A percentile compares a stretch with the other conserved stretches of the same genome.
phyloP scores from a whole-genome alignment of 116 monocot genomes.

The Phalaenopsis hybrid region DNA sequence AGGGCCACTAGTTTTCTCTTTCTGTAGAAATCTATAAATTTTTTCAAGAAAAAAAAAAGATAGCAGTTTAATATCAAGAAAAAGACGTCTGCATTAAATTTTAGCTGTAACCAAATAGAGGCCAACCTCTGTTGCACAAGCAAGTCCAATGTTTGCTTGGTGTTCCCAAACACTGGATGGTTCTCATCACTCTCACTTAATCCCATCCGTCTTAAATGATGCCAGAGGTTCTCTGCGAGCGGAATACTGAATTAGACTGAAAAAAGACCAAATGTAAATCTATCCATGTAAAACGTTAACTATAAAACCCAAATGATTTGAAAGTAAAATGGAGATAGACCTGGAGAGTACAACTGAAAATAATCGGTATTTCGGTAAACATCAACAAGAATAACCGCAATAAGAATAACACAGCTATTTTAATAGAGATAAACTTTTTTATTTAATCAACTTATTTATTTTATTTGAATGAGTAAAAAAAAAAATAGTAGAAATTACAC shows the following conservation, averaged over 20 bases:
- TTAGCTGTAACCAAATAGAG: neutral
- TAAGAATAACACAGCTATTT: no score
- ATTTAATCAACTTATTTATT: no score
- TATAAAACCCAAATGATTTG: no score
- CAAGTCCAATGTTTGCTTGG: constrained; percentile 64
- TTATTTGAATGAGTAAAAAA: no score
- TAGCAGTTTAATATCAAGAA: neutral
- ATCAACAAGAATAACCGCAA: no score
- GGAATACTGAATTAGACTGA: neutral
- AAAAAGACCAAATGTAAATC: neutral
- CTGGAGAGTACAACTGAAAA: no score
- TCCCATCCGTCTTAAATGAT: constrained; percentile 76
- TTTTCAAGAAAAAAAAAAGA: neutral
- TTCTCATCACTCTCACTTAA: constrained; percentile 69
- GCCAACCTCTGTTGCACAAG: constrained; percentile 85
- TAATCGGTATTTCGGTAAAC: no score
- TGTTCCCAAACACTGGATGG: constrained; percentile 61
- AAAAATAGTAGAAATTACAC: no score
- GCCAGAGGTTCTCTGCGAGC: constrained; percentile 80
- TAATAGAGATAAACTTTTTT: no score
- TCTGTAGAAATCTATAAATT: constrained; percentile 58
- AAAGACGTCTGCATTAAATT: neutral
- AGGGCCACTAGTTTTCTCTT: constrained; percentile 69
- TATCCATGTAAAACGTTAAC: no score
- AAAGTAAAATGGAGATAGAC: no score